phyloP scores from a whole-genome alignment of 2,329 filamentous ascomycete genomes.

The Paecilomyces dactylethromorphus region DNA sequence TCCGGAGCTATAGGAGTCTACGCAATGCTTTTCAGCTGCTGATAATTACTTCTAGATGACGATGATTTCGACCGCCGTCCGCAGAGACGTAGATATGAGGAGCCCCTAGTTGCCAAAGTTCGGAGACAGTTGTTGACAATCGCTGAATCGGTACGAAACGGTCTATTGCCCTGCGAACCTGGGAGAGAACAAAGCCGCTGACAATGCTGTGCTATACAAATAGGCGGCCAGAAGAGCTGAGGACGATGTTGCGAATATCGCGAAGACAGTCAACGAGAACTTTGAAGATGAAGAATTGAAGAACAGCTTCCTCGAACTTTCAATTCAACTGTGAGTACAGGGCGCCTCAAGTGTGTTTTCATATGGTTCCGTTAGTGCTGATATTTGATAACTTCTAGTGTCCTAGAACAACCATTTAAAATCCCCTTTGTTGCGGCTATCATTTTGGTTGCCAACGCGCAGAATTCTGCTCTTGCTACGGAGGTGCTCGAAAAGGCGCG shows the following conservation, averaged over 20 bases:
- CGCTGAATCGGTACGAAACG: slow-evolving; percentile 60
- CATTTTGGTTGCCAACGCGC: slow-evolving; percentile 69
- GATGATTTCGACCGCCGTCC: slow-evolving; percentile 68
- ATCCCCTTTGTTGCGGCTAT: slow-evolving; percentile 90
- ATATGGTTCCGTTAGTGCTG: not conserved
- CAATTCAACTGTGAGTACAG: slow-evolving; percentile 60
- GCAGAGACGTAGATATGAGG: slow-evolving; percentile 67
- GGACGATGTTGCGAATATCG: slow-evolving; percentile 69
- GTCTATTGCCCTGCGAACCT: not conserved
- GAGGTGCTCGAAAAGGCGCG: slow-evolving; percentile 62
- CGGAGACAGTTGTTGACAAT: slow-evolving; percentile 73
- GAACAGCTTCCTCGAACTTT: slow-evolving; percentile 64
- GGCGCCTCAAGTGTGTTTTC: not conserved
- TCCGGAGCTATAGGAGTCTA: not conserved
- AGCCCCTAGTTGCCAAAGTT: slow-evolving; percentile 63
- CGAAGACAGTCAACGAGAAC: slow-evolving; percentile 71
- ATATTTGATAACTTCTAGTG: slow-evolving; percentile 32
- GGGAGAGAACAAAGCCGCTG: not conserved
- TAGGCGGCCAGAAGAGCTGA: slow-evolving; percentile 66
- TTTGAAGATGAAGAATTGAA: slow-evolving; percentile 78
- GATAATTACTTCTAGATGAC: slow-evolving; percentile 52
- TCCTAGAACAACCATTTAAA: slow-evolving; percentile 90
- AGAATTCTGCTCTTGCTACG: slow-evolving; percentile 67
- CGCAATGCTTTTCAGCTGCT: slow-evolving; percentile 11
- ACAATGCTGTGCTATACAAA: not conserved